Evolutionary conservation across 2,329 filamentous ascomycete species (phyloP).

Genomic region (Trichoderma polysporum): DNA sequence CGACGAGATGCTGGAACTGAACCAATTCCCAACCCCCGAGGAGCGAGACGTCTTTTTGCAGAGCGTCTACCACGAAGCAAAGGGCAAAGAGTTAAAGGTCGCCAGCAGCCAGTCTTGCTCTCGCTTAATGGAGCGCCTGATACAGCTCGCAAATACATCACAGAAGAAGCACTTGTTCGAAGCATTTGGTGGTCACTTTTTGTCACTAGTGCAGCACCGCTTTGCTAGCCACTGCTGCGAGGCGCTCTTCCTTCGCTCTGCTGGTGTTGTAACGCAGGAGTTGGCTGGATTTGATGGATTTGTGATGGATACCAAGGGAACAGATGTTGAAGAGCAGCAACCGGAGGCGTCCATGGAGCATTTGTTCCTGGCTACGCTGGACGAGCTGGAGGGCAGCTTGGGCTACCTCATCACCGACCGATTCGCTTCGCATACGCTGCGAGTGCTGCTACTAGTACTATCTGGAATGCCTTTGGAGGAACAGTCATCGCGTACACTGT

Average conservation of each 20-base stretch:
- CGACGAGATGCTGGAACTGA: slow-evolving; percentile 84
- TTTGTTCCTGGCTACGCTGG: slow-evolving; percentile 77
- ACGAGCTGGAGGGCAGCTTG: slow-evolving; percentile 84
- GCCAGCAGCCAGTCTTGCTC: slow-evolving; percentile 96
- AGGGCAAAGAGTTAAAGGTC: slow-evolving; percentile 92
- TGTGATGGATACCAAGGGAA: slow-evolving; percentile 45
- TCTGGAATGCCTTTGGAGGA: slow-evolving; percentile 79
- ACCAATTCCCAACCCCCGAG: slow-evolving; percentile 78
- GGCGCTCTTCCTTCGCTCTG: slow-evolving; percentile 81
- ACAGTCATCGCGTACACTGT: slow-evolving; percentile 65
- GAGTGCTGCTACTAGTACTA: slow-evolving; percentile 81
- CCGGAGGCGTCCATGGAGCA: slow-evolving; percentile 72
- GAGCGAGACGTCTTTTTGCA: slow-evolving; percentile 70
- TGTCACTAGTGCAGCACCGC: slow-evolving; percentile 87
- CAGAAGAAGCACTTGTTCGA: slow-evolving; percentile 88
- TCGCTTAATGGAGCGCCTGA: slow-evolving; percentile 85
- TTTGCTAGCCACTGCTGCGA: slow-evolving; percentile 98
- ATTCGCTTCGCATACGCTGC: slow-evolving; percentile 88
- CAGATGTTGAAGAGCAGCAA: slow-evolving; percentile 41
- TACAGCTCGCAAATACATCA: slow-evolving; percentile 71
- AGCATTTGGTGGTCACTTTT: slow-evolving; percentile 82
- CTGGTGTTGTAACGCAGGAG: slow-evolving; percentile 75
- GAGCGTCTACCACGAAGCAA: slow-evolving; percentile 82
- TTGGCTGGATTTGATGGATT: slow-evolving; percentile 45
- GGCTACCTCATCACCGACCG: slow-evolving; percentile 79